Percentiles rank a stretch among this genome's conserved stretches.
These are phyloP conservation scores for Suillus cothurnatus DNA, from an alignment of 768 basidiomycete species.

Conservation along the genomic window DNA sequence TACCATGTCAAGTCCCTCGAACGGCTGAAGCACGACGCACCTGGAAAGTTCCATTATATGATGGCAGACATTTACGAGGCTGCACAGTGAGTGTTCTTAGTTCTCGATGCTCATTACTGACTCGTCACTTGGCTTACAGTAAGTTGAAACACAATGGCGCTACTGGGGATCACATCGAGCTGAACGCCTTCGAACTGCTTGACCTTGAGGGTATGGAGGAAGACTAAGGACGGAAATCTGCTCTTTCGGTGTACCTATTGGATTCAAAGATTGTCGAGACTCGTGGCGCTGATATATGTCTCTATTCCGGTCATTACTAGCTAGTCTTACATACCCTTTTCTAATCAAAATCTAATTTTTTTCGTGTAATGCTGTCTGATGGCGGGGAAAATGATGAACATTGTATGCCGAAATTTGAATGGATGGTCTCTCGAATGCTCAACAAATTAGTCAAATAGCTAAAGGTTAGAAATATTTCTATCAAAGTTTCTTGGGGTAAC, in stretches of 20 bases:
- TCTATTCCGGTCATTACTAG: neutral
- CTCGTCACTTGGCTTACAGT: neutral
- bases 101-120: neutral
- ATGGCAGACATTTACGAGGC: neutral
- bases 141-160: neutral
- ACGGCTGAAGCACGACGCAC: neutral
- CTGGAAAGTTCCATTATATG: neutral
- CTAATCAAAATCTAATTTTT: neutral
- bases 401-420: neutral
- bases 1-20: neutral
- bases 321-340: slow-evolving; percentile 1
- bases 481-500: slow-evolving; percentile 1
- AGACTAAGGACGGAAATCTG: too few species aligned
- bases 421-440: neutral
- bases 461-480: neutral
- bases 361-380: neutral
- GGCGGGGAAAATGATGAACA: neutral
- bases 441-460: neutral
- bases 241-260: neutral
- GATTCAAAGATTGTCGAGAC: neutral
- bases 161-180: neutral
- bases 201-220: neutral
- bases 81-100: neutral
- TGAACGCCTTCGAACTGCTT: neutral
- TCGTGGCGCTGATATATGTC: neutral